Percentiles rank a stretch among this genome's conserved stretches.
phyloP scores from a whole-genome alignment of 805 yeast species.

The Candida corydali region DNA sequence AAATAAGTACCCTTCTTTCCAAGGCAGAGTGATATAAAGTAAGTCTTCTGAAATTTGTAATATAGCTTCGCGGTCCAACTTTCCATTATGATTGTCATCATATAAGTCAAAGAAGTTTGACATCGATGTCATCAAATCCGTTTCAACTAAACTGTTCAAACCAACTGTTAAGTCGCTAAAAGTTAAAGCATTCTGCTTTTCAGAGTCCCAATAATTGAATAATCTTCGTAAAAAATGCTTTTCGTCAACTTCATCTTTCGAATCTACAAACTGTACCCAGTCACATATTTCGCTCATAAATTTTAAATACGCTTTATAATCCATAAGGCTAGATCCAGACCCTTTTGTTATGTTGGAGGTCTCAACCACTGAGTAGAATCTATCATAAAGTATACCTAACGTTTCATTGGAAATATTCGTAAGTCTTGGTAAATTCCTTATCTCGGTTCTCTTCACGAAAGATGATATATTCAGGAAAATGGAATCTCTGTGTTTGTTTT shows the following conservation, averaged over 20 bases:
- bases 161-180: slow-evolving; percentile 72
- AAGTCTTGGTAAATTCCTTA: slow-evolving; percentile 79
- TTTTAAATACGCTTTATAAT: slow-evolving; percentile 60
- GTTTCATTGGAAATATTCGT: slow-evolving; percentile 54
- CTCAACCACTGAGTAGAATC: slow-evolving; percentile 74
- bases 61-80: slow-evolving; percentile 73
- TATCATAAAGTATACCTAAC: slow-evolving; percentile 73
- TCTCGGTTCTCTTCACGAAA: slow-evolving; percentile 87
- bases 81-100: slow-evolving; percentile 55
- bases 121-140: slow-evolving; percentile 74
- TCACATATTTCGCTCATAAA: slow-evolving; percentile 79
- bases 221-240: slow-evolving; percentile 45
- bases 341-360: slow-evolving; percentile 51
- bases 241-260: slow-evolving; percentile 7
- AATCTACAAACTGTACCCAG: slow-evolving; percentile 49
- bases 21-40: slow-evolving; percentile 75
- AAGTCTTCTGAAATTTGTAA: slow-evolving; percentile 84
- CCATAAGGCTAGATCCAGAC: slow-evolving; percentile 63
- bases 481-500: slow-evolving; percentile 67
- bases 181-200: slow-evolving; percentile 50
- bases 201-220: slow-evolving; percentile 69
- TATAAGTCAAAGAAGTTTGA: slow-evolving; percentile 77
- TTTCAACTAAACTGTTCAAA: slow-evolving; percentile 60
- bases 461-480: slow-evolving; percentile 83
- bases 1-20: slow-evolving; percentile 67